Evolutionary conservation across 768 basidiomycete genomes (phyloP), one percentile per base, ranked within the genome.

Genomic region (Phanerochaete carnosa): DNA sequence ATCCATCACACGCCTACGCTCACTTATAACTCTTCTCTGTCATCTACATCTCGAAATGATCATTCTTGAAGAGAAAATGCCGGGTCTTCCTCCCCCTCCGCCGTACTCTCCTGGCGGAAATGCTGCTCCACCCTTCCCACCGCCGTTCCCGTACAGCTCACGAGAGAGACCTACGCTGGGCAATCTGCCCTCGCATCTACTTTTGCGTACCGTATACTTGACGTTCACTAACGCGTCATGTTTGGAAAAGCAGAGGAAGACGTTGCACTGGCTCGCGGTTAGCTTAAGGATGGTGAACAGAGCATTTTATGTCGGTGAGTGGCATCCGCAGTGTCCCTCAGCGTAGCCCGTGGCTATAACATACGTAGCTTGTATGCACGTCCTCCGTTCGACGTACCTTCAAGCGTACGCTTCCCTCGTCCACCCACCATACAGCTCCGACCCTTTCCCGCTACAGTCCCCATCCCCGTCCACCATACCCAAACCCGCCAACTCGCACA

Each of bases 321-420:
- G 23, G 22, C n/a, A 32, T 58, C 29, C 28, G 30, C 30, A 32
- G 1, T n/a, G 19, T 16, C 19, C n/a, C 28, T 13, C 37, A 26
- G 15, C 25, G 22, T 12, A 57, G 22, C 51, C 33, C 29, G 33
- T 16, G 5, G 9, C 12, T 30, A 22, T 15, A 19, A 12, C 39
- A 19, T 16, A 8, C 50, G 25, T 35, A 87, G 88, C 90, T 13
- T 90, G 83, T 73, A 93, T 92, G 90, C 86, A 92, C 65, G 81
- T 93, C 62, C 79, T 94, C 3, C 83, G 92, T 37, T 88, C 87
- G 0, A 84, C 85, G 0, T 92, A 92, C 71, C 76, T 94, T 45
- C 82, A 85, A 6, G 75, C 82, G 0, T 94, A 94, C 69, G 73
- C 75, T 25, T 74, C 78, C 16, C 79, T 88, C 49, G 78, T 94